These are phyloP conservation scores for Cardamine occulta DNA, from an alignment of 345 rosid species.

Conservation along the genomic window DNA sequence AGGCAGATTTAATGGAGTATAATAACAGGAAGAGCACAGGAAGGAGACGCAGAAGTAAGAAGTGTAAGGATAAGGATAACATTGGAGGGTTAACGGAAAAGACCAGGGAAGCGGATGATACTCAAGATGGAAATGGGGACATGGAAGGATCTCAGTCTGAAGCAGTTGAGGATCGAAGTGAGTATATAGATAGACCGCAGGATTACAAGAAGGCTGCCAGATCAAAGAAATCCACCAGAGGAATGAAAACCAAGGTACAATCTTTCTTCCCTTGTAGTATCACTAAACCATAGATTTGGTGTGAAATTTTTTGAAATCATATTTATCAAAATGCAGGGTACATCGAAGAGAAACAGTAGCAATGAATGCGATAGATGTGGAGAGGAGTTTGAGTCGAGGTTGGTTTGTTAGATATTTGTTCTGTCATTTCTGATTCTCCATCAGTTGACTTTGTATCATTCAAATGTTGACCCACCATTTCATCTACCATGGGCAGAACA, in stretches of 20 bases:
- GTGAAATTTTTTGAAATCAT: slow-evolving; percentile 11
- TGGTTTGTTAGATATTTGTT: slow-evolving; percentile 29
- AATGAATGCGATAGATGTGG: slow-evolving; percentile 76
- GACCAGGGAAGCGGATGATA: slow-evolving; percentile 44
- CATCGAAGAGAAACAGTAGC: slow-evolving; percentile 53
- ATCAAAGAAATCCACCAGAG: slow-evolving; percentile 69
- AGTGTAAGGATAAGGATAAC: slow-evolving; percentile 36
- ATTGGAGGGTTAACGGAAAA: slow-evolving; percentile 24
- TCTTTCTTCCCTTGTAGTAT: slow-evolving; percentile 12
- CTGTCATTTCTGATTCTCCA: slow-evolving; percentile 9
- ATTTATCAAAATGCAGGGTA: slow-evolving; percentile 52
- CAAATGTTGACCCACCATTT: slow-evolving; percentile 11
- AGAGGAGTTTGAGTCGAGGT: slow-evolving; percentile 90
- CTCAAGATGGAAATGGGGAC: slow-evolving; percentile 29
- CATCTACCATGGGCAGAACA: slow-evolving; percentile 52
- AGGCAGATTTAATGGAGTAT: slow-evolving; percentile 35
- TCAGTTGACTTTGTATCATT: not conserved
- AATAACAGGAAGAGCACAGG: slow-evolving; percentile 39
- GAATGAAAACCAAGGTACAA: slow-evolving; percentile 79
- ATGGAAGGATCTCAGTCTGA: slow-evolving; percentile 2
- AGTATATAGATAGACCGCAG: slow-evolving; percentile 22
- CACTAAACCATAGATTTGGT: slow-evolving; percentile 7
- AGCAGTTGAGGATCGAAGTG: not conserved
- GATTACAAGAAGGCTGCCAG: slow-evolving; percentile 54
- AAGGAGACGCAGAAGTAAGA: slow-evolving; percentile 45